Evolutionary conservation across 805 yeast species (phyloP).

Genomic region (Nakazawaea molendinolei): DNA sequence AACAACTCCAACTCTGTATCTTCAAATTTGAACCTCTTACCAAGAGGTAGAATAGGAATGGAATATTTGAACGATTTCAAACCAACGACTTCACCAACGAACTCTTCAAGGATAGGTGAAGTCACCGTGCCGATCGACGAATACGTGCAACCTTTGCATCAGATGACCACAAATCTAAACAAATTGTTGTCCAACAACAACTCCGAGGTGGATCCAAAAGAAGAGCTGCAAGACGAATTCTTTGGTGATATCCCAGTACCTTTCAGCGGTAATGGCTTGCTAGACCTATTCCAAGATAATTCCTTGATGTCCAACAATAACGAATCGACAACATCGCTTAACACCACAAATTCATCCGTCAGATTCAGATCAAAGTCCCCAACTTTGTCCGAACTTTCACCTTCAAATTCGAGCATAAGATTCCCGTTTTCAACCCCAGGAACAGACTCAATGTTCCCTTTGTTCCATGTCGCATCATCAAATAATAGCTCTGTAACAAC

Average conservation of each 20-base stretch:
- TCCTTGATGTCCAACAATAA: neutral
- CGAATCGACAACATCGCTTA: conserved; percentile 1
- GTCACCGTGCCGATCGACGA: conserved; percentile 20
- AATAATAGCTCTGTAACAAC: no score
- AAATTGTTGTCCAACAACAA: conserved; percentile 17
- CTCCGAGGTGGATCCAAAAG: neutral
- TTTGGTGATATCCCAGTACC: conserved; percentile 10
- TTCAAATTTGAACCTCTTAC: conserved; percentile 3
- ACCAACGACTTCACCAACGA: conserved; percentile 5
- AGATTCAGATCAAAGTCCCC: conserved; percentile 2
- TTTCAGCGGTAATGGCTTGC: conserved; percentile 6
- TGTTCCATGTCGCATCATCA: conserved; percentile 4
- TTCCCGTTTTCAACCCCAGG: conserved; percentile 2
- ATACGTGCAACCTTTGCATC: conserved; percentile 28
- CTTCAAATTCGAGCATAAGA: conserved; percentile 2
- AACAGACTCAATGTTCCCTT: conserved; percentile 5
- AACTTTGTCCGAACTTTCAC: conserved; percentile 3
- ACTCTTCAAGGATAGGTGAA: conserved; percentile 6
- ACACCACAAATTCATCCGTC: neutral
- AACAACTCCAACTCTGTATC: conserved; percentile 1
- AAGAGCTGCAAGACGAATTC: conserved; percentile 1
- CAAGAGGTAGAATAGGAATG: conserved; percentile 8
- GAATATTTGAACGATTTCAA: conserved; percentile 9
- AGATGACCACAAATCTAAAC: conserved; percentile 27
- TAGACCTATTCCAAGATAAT: conserved; percentile 7